Base-by-base conservation (phyloP, 2,329 filamentous ascomycete species). In the Tympanopsis confertula region DNA sequence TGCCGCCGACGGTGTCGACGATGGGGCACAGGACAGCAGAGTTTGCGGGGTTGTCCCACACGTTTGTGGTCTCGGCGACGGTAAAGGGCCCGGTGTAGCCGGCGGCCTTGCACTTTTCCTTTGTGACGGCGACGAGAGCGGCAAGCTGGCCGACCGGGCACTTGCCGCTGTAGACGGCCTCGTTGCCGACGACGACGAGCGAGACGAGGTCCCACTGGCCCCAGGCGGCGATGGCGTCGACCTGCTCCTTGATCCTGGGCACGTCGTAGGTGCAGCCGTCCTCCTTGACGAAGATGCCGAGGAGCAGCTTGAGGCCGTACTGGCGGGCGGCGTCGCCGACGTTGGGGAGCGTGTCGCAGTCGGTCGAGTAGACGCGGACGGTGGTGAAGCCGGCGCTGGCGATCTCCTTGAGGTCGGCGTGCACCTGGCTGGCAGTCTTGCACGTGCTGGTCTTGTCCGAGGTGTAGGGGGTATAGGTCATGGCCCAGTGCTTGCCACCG, bases 161-260 rank as follows among this genome's bases (percentile, higher is more conserved):
- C 71, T 71, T 79, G 44, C 73, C 71, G 65, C 82, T 78, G 69
- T 85, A 83, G 58, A 94, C 65, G 49, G 83, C 80, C 72, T 96
- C 89, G 71, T 96, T 95, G 62, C 86, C 88, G 47, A 94, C 74
- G 20, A 91, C 82, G 46, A 94, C 68, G 50, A 94, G 75, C 55
- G 82, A 74, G 47, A 94, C 80, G 36, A 84, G 57, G 43, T 78
- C 70, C 78, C 81, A 94, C 59, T 83, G 62, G 44, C 63, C 73
- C 78, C 86, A 94, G 42, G 58, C 50, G 59, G 74, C 67, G 58
- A 95, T 82, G 43, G 76, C 74, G 20, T 69, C 62, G 43, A 95
- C 71, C 71, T 96, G 88, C 50, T 74, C 63, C 54, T 77, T 65
- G 48, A 86, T 78, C 39, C 72, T 75, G 40, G 71, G 65, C 52